A percentile compares a stretch with the other conserved stretches of the same genome.
Evolutionary conservation across 331 rosid genomes (phyloP).

Genomic region (Rhamnella rubrinervis): DNA sequence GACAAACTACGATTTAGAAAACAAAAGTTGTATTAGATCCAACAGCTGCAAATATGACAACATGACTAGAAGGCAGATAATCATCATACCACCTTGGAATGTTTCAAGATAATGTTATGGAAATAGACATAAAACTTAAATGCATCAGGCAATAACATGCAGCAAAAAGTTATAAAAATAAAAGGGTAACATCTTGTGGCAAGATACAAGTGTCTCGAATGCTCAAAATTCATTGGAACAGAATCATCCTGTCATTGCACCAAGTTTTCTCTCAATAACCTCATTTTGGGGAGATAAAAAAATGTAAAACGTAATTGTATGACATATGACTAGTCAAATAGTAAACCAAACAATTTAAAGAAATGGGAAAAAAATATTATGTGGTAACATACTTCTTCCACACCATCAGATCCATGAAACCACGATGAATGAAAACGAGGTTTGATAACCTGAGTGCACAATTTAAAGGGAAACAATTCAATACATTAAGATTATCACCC

Average conservation of each 20-base stretch:
- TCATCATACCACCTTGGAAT: background rate
- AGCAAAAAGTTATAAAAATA: background rate
- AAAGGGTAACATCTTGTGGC: background rate
- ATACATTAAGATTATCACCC: background rate
- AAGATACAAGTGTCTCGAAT: background rate
- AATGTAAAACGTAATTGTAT: background rate
- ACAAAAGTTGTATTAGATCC: conserved; percentile 31
- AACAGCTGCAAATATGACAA: background rate
- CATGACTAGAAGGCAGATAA: background rate
- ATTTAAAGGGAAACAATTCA: conserved; percentile 15
- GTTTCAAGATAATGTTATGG: background rate
- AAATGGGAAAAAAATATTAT: conserved; percentile 24
- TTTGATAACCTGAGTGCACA: conserved; percentile 71
- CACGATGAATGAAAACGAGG: conserved; percentile 98
- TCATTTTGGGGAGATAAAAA: background rate
- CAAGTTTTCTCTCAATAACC: conserved; percentile 4
- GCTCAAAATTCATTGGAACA: background rate
- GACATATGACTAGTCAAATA: conserved; percentile 11
- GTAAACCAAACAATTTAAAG: conserved; percentile 29
- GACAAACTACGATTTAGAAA: conserved; percentile 66
- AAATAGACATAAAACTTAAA: background rate
- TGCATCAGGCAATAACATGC: background rate
- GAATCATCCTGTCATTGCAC: conserved; percentile 65
- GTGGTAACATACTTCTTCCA: conserved; percentile 67
- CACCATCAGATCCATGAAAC: conserved; percentile 85